Evolutionary conservation across 2,329 filamentous ascomycete genomes (phyloP).

Genomic region (Ophioceras dolichostomum): DNA sequence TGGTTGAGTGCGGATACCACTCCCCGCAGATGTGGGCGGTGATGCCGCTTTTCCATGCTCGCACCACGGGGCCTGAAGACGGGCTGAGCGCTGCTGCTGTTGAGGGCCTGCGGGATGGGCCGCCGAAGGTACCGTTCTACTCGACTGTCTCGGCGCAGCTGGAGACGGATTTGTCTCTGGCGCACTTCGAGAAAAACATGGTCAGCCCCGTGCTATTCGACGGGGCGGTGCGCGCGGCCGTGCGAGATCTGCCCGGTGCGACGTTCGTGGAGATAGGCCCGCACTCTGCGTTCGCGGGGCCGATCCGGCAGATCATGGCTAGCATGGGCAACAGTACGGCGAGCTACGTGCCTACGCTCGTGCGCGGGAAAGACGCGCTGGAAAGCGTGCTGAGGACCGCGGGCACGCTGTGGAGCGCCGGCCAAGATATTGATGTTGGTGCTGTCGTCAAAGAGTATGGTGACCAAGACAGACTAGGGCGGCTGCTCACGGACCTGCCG

Average conservation of each 20-base stretch:
- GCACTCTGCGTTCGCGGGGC: constrained; percentile 13
- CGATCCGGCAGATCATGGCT: constrained; percentile 12
- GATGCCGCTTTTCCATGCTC: neutral
- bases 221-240: constrained; percentile 10
- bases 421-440: neutral
- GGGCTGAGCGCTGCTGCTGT: neutral
- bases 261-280: constrained; percentile 6
- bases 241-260: neutral
- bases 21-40: constrained; percentile 3
- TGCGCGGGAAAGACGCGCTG: constrained; percentile 1
- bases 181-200: constrained; percentile 22
- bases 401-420: constrained; percentile 4
- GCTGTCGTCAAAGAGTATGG: neutral
- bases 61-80: neutral
- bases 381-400: constrained; percentile 2
- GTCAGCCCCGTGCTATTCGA: constrained; percentile 19
- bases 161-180: constrained; percentile 4
- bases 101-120: too few species aligned
- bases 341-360: constrained; percentile 4
- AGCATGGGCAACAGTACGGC: constrained; percentile 10
- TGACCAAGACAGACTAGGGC: too few species aligned
- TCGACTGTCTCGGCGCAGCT: neutral
- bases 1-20: constrained; percentile 5
- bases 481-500: constrained; percentile 11
- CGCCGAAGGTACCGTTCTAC: constrained; percentile 1